Evolutionary conservation across 768 basidiomycete species (phyloP).

Genomic region (Xerocomus brunneocitrinus): DNA sequence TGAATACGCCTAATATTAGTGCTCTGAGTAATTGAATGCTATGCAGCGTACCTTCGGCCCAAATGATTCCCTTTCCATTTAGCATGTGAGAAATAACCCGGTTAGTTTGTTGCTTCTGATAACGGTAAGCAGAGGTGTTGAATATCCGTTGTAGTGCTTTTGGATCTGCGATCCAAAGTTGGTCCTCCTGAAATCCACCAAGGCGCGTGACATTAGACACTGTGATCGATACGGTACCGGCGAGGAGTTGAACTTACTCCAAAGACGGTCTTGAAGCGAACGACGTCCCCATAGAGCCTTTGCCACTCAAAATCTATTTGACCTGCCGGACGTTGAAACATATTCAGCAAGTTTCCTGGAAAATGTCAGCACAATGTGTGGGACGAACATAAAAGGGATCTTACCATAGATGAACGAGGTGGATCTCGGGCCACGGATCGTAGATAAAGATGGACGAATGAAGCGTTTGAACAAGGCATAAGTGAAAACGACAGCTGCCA

Average conservation of each 20-base stretch:
- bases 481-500: background rate
- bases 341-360: constrained; percentile 27
- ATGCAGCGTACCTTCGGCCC: constrained; percentile 35
- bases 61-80: constrained; percentile 32
- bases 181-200: constrained; percentile 35
- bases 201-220: background rate
- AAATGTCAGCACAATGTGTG: constrained; percentile 12
- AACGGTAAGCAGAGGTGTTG: constrained; percentile 36
- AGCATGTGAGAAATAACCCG: constrained; percentile 11
- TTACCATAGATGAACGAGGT: constrained; percentile 21
- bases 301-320: constrained; percentile 30
- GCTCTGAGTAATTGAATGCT: constrained; percentile 7
- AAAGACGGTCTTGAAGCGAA: constrained; percentile 27
- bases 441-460: constrained; percentile 9
- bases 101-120: constrained; percentile 32
- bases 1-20: background rate
- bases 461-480: background rate
- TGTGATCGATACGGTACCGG: background rate
- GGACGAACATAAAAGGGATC: background rate
- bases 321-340: constrained; percentile 26
- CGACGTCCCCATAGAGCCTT: constrained; percentile 24
- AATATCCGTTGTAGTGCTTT: constrained; percentile 41
- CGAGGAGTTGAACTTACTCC: constrained; percentile 15
- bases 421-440: constrained; percentile 18
- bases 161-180: constrained; percentile 43